These are phyloP conservation scores for Galerina sulciceps DNA, from an alignment of 768 basidiomycete species.

Conservation along the genomic window DNA sequence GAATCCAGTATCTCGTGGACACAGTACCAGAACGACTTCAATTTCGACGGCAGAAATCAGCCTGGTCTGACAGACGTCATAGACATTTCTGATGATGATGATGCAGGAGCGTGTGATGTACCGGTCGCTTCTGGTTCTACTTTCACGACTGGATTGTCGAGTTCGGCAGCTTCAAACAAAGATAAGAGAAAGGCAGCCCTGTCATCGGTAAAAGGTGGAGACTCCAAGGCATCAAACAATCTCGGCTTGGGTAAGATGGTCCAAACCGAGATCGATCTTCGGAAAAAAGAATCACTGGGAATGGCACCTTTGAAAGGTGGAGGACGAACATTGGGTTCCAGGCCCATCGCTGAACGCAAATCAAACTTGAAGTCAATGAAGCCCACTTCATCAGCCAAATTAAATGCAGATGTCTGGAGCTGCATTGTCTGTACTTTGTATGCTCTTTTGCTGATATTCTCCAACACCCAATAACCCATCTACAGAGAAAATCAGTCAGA, in stretches of 20 bases:
- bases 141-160: conserved; percentile 19
- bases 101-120: conserved; percentile 24
- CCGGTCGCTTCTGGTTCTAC: conserved; percentile 39
- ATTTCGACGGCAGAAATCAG: conserved; percentile 32
- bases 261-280: conserved; percentile 45
- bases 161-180: neutral
- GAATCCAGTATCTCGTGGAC: conserved; percentile 42
- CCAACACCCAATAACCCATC: neutral
- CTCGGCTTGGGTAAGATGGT: conserved; percentile 40
- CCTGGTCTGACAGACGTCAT: conserved; percentile 13
- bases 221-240: neutral
- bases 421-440: conserved; percentile 72
- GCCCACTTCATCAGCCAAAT: neutral
- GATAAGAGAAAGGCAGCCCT: conserved; percentile 16
- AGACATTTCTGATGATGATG: conserved; percentile 26
- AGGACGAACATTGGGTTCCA: conserved; percentile 18
- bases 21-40: conserved; percentile 56
- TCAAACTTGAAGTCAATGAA: neutral
- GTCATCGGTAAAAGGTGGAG: neutral
- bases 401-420: conserved; percentile 40
- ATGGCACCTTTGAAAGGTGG: conserved; percentile 37
- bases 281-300: conserved; percentile 49
- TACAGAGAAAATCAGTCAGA: conserved; percentile 52
- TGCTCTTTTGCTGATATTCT: conserved; percentile 26
- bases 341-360: neutral